Evolutionary conservation across 2,329 filamentous ascomycete genomes (phyloP).

Genomic region (Sclerotinia subarctica): DNA sequence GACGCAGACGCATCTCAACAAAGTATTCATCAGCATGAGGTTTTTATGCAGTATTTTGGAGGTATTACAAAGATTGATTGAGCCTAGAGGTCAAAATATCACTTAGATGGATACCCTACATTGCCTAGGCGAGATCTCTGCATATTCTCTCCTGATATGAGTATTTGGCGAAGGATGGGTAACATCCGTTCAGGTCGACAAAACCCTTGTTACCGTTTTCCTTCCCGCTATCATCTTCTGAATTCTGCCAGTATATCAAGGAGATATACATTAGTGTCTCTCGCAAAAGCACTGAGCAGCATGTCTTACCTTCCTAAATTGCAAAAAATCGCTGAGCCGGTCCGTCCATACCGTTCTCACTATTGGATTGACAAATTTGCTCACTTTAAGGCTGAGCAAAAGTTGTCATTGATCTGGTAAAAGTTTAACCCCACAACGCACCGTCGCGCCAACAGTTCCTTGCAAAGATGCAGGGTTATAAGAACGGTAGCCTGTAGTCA

Average conservation of each 20-base stretch:
- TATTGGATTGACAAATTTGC: not conserved
- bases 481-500: constrained; percentile 19
- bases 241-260: constrained; percentile 1
- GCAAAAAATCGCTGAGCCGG: constrained; percentile 30
- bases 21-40: constrained; percentile 4
- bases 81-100: constrained; percentile 4
- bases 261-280: not conserved
- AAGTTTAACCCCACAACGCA: not conserved
- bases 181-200: not conserved
- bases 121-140: constrained; percentile 4
- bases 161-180: not conserved
- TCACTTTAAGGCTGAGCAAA: constrained; percentile 3
- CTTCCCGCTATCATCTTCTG: not conserved
- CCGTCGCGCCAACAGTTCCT: constrained; percentile 14
- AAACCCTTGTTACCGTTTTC: not conserved
- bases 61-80: not conserved
- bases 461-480: constrained; percentile 19
- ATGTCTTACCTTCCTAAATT: constrained; percentile 13
- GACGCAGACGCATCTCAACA: constrained; percentile 10
- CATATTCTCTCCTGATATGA: constrained; percentile 10
- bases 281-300: not conserved
- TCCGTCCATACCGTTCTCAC: constrained; percentile 31
- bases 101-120: constrained; percentile 11
- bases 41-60: not conserved
- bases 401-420: not conserved